Conservation (phyloP, 768 basidiomycete species). For the Podaxis sp. region DNA sequence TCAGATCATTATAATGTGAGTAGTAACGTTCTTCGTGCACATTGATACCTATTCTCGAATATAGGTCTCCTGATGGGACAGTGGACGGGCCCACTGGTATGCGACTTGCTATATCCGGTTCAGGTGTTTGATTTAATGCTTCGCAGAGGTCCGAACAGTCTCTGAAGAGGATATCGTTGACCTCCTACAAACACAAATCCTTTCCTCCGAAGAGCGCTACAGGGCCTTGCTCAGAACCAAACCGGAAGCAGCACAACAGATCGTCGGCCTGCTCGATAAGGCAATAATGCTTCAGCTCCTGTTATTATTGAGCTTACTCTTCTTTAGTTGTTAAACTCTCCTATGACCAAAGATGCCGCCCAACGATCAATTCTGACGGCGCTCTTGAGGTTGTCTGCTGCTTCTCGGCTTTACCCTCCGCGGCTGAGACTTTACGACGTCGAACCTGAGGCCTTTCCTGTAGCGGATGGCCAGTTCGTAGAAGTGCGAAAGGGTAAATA, state of each 20-base stretch:
- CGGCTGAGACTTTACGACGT: not conserved
- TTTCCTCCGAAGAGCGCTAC: not conserved
- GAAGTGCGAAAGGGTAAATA: slow-evolving; percentile 27
- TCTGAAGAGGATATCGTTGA: not conserved
- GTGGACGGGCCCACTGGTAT: not conserved
- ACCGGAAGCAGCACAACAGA: not conserved
- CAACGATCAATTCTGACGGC: not conserved
- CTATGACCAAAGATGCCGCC: not conserved
- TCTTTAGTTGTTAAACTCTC: too few relatives aligned
- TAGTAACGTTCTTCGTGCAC: too few relatives aligned
- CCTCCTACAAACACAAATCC: not conserved
- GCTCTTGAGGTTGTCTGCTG: not conserved
- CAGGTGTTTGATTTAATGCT: not conserved
- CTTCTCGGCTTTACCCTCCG: not conserved
- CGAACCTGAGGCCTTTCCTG: not conserved
- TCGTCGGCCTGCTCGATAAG: not conserved
- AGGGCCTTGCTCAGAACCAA: not conserved
- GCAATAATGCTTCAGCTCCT: not conserved
- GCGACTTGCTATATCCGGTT: not conserved
- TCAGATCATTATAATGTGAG: too few relatives aligned
- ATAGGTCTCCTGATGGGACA: not conserved
- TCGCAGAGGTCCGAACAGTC: not conserved
- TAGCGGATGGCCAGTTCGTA: slow-evolving; percentile 18
- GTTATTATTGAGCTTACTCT: too few relatives aligned
- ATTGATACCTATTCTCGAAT: not conserved